phyloP scores from a whole-genome alignment of 805 yeast genomes.

The Monosporozyma siamensis region DNA sequence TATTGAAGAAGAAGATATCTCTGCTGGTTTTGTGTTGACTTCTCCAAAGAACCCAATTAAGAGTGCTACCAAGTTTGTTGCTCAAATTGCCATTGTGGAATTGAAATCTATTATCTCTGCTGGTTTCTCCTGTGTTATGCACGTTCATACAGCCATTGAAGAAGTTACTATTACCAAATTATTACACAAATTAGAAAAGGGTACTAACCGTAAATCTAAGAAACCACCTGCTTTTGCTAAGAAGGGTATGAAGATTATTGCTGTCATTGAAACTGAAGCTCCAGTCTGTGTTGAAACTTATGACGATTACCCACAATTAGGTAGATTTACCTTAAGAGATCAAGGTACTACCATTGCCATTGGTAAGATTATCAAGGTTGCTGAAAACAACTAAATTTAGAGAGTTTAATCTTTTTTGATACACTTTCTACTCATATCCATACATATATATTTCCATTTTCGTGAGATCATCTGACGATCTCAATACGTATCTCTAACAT shows the following conservation, averaged over 20 bases:
- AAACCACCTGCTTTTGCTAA: slow-evolving; percentile 98
- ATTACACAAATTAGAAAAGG: slow-evolving; percentile 90
- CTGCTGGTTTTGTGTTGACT: slow-evolving; percentile 84
- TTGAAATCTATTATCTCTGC: slow-evolving; percentile 87
- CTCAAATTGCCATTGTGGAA: slow-evolving; percentile 95
- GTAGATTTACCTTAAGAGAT: slow-evolving; percentile 96
- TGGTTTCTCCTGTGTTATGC: slow-evolving; percentile 98
- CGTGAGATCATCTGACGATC: background rate
- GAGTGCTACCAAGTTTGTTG: slow-evolving; percentile 84
- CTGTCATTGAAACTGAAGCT: slow-evolving; percentile 72
- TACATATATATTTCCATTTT: background rate
- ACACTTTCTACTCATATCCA: background rate
- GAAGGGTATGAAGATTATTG: slow-evolving; percentile 97
- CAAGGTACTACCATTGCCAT: slow-evolving; percentile 98
- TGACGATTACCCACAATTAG: slow-evolving; percentile 88
- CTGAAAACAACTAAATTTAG: slow-evolving; percentile 31
- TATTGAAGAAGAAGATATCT: slow-evolving; percentile 93
- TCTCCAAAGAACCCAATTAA: slow-evolving; percentile 82
- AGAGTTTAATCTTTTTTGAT: background rate
- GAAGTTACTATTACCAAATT: slow-evolving; percentile 77
- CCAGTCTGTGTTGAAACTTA: slow-evolving; percentile 93
- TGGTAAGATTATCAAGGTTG: slow-evolving; percentile 89
- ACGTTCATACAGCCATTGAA: slow-evolving; percentile 95
- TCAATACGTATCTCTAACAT: background rate
- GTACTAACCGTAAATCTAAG: slow-evolving; percentile 92